Evolutionary conservation across 139 green algal genomes (phyloP).

Genomic region (Coelastrella sp.): DNA sequence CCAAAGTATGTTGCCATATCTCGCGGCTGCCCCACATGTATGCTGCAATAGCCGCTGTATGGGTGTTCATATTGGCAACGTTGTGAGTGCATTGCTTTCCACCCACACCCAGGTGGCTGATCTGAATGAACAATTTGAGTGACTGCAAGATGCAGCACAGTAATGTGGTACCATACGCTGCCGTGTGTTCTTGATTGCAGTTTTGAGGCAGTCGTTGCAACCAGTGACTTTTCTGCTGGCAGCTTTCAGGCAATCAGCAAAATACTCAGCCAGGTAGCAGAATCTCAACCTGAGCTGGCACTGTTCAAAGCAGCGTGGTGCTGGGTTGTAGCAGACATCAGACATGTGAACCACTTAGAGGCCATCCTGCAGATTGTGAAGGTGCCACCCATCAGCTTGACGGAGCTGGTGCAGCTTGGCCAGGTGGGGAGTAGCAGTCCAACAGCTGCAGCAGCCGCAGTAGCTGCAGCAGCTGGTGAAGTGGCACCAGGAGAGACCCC

Average conservation of each 20-base stretch:
- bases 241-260: conserved; percentile 38
- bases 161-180: background rate
- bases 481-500: background rate
- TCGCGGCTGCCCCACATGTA: too few relatives aligned
- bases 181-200: conserved; percentile 10
- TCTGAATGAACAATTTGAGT: too few relatives aligned
- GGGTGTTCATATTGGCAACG: too few relatives aligned
- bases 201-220: conserved; percentile 45
- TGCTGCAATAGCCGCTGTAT: too few relatives aligned
- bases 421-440: background rate
- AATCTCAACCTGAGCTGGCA: background rate
- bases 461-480: conserved; percentile 25
- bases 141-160: too few relatives aligned
- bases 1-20: too few relatives aligned
- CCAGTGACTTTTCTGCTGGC: conserved; percentile 45
- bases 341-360: conserved; percentile 48
- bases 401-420: conserved; percentile 34
- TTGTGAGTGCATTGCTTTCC: too few relatives aligned
- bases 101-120: too few relatives aligned
- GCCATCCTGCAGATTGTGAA: conserved; percentile 47
- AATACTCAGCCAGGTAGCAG: conserved; percentile 37
- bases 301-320: conserved; percentile 55
- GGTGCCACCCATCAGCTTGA: conserved; percentile 40
- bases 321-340: conserved; percentile 49
- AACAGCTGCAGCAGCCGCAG: background rate